A percentile compares a stretch with the other conserved stretches of the same genome.
Conservation (phyloP, 331 rosid genomes). For the Arachis monticola region DNA sequence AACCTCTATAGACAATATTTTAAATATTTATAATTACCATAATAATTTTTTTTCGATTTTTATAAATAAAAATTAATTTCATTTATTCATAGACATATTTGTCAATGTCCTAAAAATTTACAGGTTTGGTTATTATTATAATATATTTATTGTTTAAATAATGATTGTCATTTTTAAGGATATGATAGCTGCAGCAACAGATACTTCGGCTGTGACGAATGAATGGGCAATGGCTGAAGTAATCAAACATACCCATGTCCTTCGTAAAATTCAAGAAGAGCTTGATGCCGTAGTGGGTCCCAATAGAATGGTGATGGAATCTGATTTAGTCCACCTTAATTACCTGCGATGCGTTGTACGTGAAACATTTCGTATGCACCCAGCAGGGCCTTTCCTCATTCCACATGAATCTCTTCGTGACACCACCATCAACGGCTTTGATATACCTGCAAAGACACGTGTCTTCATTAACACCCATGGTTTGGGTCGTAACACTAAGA, state of each 20-base stretch:
- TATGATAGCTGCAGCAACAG: conserved; percentile 98
- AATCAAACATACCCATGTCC: conserved; percentile 78
- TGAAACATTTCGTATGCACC: conserved; percentile 94
- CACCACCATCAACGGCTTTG: conserved; percentile 65
- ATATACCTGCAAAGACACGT: conserved; percentile 85
- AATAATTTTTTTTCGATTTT: too few species aligned
- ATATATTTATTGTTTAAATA: neutral
- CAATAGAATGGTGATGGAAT: conserved; percentile 69
- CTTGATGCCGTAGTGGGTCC: conserved; percentile 68
- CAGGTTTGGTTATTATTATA: too few species aligned
- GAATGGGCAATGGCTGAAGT: conserved; percentile 99
- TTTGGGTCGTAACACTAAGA: conserved; percentile 67
- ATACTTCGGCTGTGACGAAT: conserved; percentile 89
- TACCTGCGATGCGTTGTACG: conserved; percentile 91
- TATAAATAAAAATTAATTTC: too few species aligned
- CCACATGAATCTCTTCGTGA: conserved; percentile 78
- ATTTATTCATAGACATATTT: too few species aligned
- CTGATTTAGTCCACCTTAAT: conserved; percentile 66
- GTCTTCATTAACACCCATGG: conserved; percentile 93
- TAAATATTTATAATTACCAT: too few species aligned
- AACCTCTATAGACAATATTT: too few species aligned
- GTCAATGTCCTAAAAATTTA: too few species aligned
- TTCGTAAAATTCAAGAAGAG: conserved; percentile 75
- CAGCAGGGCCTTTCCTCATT: conserved; percentile 93
- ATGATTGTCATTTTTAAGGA: conserved; percentile 49